Conservation (phyloP, 1,284 basidiomycete species). For the Apiotrichum gracile region DNA sequence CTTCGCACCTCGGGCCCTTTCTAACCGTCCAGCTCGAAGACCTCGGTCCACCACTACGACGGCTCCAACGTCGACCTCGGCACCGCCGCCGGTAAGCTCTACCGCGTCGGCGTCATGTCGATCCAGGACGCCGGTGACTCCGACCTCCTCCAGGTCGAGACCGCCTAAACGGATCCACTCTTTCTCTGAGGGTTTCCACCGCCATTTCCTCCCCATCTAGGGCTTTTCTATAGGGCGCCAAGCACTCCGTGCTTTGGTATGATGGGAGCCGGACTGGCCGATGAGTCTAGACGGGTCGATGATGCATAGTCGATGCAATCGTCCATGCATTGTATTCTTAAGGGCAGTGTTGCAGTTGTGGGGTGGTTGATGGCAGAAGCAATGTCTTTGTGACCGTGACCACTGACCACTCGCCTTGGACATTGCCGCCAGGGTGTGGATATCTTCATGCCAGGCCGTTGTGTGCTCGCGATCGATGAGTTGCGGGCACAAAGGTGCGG, state of each 20-base stretch:
- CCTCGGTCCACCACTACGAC: conserved; percentile 91
- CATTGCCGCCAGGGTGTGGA: no score
- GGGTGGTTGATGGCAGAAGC: not conserved
- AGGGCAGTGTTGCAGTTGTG: not conserved
- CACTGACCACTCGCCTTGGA: no score
- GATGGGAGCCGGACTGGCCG: not conserved
- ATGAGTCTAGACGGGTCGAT: conserved; percentile 5
- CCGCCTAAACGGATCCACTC: conserved; percentile 22
- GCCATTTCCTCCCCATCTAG: not conserved
- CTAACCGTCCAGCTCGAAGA: conserved; percentile 61
- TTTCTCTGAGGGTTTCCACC: not conserved
- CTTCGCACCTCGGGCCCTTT: not conserved
- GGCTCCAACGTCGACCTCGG: conserved; percentile 97
- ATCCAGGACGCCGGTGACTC: conserved; percentile 95
- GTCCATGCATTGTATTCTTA: conserved; percentile 36
- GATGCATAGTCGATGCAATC: not conserved
- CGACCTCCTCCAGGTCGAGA: conserved; percentile 58
- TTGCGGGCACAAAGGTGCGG: no score
- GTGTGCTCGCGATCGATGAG: no score
- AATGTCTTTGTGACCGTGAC: no score
- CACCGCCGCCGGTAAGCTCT: conserved; percentile 97
- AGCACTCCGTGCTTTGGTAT: not conserved
- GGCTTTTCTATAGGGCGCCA: not conserved
- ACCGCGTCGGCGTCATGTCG: conserved; percentile 99
- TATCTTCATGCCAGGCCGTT: no score